These are phyloP conservation scores for Yamadazyma sp. DNA, from an alignment of 1,139 yeast genomes.

Conservation along the genomic window DNA sequence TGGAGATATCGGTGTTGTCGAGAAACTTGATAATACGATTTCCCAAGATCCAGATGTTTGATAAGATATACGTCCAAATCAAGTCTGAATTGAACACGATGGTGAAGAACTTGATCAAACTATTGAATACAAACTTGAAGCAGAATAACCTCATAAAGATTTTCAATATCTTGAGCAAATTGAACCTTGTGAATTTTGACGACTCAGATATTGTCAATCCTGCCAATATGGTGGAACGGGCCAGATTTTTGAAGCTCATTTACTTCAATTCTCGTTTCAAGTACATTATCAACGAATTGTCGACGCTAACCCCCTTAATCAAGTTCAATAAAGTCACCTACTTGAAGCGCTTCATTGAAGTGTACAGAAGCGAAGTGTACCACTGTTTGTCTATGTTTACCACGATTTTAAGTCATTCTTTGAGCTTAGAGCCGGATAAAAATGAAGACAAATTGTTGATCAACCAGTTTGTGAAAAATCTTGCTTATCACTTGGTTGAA, in stretches of 20 bases:
- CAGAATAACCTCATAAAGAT: constrained; percentile 78
- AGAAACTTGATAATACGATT: constrained; percentile 68
- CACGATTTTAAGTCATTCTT: constrained; percentile 51
- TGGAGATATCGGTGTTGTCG: constrained; percentile 73
- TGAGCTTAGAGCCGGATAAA: constrained; percentile 14
- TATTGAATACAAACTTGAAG: constrained; percentile 73
- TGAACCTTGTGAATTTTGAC: constrained; percentile 34
- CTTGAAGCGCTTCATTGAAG: constrained; percentile 76
- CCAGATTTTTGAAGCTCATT: constrained; percentile 40
- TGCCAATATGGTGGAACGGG: constrained; percentile 11
- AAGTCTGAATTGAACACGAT: constrained; percentile 59
- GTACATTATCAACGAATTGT: constrained; percentile 60
- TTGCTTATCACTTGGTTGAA: constrained; percentile 27
- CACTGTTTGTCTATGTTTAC: constrained; percentile 67
- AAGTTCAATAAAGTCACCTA: constrained; percentile 58
- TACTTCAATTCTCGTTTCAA: constrained; percentile 58
- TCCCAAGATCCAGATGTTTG: constrained; percentile 59
- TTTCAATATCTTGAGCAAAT: constrained; percentile 69
- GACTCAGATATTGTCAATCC: constrained; percentile 14
- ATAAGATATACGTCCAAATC: constrained; percentile 54
- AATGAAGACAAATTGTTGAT: constrained; percentile 29
- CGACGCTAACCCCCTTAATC: constrained; percentile 55
- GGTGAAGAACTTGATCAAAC: constrained; percentile 65
- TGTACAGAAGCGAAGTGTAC: constrained; percentile 78
- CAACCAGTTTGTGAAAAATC: constrained; percentile 34